Percentiles rank a stretch among this genome's conserved stretches.
phyloP scores from a whole-genome alignment of 352 stramenopile species.

The Pythium grandisporangium region DNA sequence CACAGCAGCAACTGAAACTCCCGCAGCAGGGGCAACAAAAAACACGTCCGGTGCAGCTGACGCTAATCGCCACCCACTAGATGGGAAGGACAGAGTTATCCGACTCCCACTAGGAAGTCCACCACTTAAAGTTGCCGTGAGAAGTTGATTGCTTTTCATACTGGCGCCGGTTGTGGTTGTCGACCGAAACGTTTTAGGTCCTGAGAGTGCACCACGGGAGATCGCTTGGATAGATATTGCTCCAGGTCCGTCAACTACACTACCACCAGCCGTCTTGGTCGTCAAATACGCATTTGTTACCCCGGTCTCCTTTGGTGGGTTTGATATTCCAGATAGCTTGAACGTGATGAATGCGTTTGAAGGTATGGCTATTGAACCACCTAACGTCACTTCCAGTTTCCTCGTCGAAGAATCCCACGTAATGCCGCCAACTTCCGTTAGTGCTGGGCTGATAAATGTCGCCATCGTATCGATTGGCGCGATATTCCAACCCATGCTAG shows the following conservation, averaged over 20 bases:
- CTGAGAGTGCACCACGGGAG: constrained; percentile 18
- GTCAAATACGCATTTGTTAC: constrained; percentile 28
- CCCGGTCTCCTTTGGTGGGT: constrained; percentile 42
- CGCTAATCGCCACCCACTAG: constrained; percentile 26
- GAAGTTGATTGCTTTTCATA: constrained; percentile 39
- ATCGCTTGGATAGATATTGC: constrained; percentile 33
- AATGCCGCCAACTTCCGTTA: constrained; percentile 16
- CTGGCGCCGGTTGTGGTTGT: constrained; percentile 31
- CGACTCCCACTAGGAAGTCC: constrained; percentile 39
- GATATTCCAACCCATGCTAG: constrained; percentile 31
- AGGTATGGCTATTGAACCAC: constrained; percentile 10
- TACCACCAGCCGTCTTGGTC: constrained; percentile 21
- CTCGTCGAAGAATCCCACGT: constrained; percentile 22
- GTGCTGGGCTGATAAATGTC: constrained; percentile 22
- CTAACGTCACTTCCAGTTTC: constrained; percentile 25
- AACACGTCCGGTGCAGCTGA: constrained; percentile 7
- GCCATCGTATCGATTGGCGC: constrained; percentile 8
- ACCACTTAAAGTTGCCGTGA: constrained; percentile 33
- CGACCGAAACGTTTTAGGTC: constrained; percentile 24
- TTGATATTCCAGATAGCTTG: constrained; percentile 23
- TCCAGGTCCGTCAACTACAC: constrained; percentile 37
- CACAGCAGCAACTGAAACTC: constrained; percentile 18
- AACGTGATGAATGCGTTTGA: constrained; percentile 22
- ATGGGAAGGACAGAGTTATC: constrained; percentile 23
- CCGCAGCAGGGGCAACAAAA: constrained; percentile 21